Base-by-base conservation (phyloP, 805 yeast genomes). In the Saturnispora hagleri region DNA sequence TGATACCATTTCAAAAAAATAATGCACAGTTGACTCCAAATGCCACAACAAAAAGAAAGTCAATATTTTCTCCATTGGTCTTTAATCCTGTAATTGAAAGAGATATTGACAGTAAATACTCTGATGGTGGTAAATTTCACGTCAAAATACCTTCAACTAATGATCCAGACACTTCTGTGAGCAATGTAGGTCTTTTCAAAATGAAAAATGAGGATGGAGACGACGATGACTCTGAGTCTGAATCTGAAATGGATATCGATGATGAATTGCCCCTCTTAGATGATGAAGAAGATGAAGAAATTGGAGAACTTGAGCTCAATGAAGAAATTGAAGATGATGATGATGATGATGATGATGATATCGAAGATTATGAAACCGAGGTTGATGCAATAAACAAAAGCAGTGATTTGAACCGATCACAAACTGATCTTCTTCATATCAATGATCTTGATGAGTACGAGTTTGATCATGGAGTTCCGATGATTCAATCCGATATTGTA, bases 91-190 rank as follows among this genome's bases (percentile, higher is more conserved):
- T 84, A 18, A 84, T 88, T 51, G 82, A 81, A 52, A 76, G 79
- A 46, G 81, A 78, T 53, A 82, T 91, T 40, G 98, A 91, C 62
- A 81, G 86, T 52, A 91, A 91, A 61, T 91, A 91, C 60, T 83
- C 84, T 12, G 76, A 76, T 56, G 99, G 99, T 5, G 99, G 99
- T 2, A 86, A 90, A 61, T 91, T 86, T 62, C 89, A 82, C 62
- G 87, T 86, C 15, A 60, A 57, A 27, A 28, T 18, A 22, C 44
- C 20, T 18, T 27, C 36, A 26, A 47, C 10, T 28, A 18, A 28
- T 15, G 44, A 20, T 7, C 34, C 51, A 6, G 51, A 43, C 27
- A 38, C 24, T 13, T 38, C 42, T 17, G 10, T 18, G 12, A 38
- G 17, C 12, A 38, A 38, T 41, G 22, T 24, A 17, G 44, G 31